Evolutionary conservation across 23 red algal species (phyloP), one percentile per base, ranked within the genome.

Genomic region (Gracilaria vermiculophylla): DNA sequence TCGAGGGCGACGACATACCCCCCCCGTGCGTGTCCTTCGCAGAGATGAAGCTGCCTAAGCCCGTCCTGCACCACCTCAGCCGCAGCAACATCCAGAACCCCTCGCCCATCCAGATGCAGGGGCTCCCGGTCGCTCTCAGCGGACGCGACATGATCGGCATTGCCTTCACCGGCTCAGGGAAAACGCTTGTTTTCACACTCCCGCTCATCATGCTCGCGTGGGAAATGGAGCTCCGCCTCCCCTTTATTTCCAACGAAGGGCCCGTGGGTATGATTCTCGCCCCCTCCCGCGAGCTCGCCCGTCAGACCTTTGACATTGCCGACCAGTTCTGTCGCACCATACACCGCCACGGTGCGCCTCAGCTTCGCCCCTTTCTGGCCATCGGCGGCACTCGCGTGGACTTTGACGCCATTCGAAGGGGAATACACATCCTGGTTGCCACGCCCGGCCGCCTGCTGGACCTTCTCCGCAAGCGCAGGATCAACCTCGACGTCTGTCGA

Each of bases 81-180:
- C 41, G 47, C 23, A 82, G 62, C 42, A 53, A 62, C 24, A 90
- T 97, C 39, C 80, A 87, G 53, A 49, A 48, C 48, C 94, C 94
- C 2, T 83, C 94, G 8, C 94, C 88, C 13, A 92, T 97, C 33
- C 94, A 97, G 76, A 97, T 97, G 89, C 94, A 97, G 53, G 94
- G 88, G 3, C 66, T 97, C 12, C 94, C 94, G 5, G 80, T 88
- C 39, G 94, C 94, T 16, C 86, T 93, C 23, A 48, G 81, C 31
- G 94, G 94, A 36, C 75, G 94, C 28, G 88, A 97, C 33, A 89
- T 97, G 88, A 97, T 97, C 80, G 94, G 88, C 15, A 89, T 97
- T 65, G 88, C 94, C 20, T 97, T 90, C 37, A 97, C 94, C 24
- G 94, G 94, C 12, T 84, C 78, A 11, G 94, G 94, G 12, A 97